These are phyloP conservation scores for Pseudoneurospora amorphoporcata DNA, from an alignment of 495 filamentous ascomycete species.

Conservation along the genomic window DNA sequence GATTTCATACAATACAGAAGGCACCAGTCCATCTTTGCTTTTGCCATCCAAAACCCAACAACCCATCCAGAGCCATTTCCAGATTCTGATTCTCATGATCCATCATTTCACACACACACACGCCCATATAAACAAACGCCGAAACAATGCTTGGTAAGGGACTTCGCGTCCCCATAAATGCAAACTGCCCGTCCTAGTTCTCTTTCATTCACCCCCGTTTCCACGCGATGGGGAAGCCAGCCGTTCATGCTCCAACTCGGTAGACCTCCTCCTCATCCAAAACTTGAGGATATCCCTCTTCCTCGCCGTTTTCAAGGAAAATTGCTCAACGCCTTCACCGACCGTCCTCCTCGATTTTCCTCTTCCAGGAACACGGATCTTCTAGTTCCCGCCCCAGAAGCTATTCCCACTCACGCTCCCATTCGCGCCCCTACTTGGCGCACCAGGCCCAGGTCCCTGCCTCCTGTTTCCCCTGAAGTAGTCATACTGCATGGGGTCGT, in stretches of 20 bases:
- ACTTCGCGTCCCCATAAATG: not conserved
- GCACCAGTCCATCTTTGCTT: not conserved
- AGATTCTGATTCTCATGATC: not conserved
- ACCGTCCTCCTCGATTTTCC: not conserved
- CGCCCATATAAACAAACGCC: not conserved
- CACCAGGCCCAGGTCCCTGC: constrained; percentile 5
- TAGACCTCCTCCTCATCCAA: not conserved
- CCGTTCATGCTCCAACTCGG: not conserved
- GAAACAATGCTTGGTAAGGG: not conserved
- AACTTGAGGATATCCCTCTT: not conserved
- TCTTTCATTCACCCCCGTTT: not conserved
- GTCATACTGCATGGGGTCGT: constrained; percentile 23
- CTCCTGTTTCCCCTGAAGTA: constrained; percentile 20
- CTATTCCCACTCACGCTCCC: not conserved
- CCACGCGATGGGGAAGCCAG: not conserved
- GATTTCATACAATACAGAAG: not conserved
- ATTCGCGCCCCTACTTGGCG: constrained; percentile 6
- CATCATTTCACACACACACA: not conserved
- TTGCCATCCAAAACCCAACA: not conserved
- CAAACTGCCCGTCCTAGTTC: not conserved
- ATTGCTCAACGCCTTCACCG: not conserved
- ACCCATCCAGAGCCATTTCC: not conserved
- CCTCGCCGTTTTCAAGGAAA: not conserved
- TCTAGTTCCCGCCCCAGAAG: constrained; percentile 19
- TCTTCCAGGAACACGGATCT: not conserved